Evolutionary conservation across 2,329 filamentous ascomycete species (phyloP).

Genomic region (Ophiognomonia clavigignenti-juglandacearum): DNA sequence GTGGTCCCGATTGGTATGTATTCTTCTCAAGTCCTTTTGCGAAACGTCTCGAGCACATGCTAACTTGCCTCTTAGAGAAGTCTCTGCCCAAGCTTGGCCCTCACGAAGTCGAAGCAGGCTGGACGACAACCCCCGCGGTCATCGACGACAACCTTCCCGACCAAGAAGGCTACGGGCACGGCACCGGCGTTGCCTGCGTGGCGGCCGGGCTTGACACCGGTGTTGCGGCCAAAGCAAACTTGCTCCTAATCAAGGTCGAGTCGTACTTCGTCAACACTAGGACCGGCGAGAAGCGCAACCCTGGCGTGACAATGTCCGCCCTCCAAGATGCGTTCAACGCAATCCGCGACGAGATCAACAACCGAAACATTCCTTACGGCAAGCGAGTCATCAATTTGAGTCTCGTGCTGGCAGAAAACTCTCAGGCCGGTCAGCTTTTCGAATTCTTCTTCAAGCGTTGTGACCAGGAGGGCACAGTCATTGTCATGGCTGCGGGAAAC

Average conservation of each 20-base stretch:
- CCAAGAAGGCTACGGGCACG: neutral
- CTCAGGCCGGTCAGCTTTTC: neutral
- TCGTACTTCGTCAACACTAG: neutral
- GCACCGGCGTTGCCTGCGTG: conserved; percentile 1
- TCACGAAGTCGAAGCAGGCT: neutral
- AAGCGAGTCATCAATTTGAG: neutral
- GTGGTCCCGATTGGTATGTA: neutral
- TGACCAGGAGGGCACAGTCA: neutral
- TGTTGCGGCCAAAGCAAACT: neutral
- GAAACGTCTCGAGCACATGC: neutral
- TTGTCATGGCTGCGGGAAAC: conserved; percentile 1
- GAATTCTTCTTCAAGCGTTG: neutral
- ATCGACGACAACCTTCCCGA: conserved; percentile 4
- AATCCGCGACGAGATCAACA: neutral
- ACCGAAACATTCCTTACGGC: neutral
- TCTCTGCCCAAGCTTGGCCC: neutral
- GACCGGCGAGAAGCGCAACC: neutral
- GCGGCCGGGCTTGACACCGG: neutral
- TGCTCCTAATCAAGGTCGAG: neutral
- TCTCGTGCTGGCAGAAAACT: neutral
- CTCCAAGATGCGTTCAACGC: neutral
- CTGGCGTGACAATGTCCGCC: neutral
- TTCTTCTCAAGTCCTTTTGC: too few relatives aligned
- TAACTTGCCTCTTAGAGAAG: neutral
- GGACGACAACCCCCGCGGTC: neutral